These are phyloP conservation scores for Globisporangium canariense DNA, from an alignment of 352 stramenopile species.

Conservation along the genomic window DNA sequence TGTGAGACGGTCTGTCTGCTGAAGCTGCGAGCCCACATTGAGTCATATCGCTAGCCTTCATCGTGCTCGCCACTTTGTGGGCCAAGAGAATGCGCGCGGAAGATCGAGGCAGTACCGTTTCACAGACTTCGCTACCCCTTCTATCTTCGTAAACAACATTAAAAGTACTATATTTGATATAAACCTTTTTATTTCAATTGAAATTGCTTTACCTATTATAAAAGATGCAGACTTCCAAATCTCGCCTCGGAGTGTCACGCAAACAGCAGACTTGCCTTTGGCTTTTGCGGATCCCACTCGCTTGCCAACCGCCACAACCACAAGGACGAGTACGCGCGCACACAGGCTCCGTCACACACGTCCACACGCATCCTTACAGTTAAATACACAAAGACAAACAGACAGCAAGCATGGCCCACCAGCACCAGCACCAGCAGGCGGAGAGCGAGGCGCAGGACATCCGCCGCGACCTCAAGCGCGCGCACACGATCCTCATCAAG, in stretches of 20 bases:
- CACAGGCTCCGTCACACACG: background rate
- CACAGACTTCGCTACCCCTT: background rate
- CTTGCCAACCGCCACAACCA: background rate
- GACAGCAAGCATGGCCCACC: background rate
- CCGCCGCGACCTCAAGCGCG: slow-evolving; percentile 47
- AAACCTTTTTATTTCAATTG: background rate
- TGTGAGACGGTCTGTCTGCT: background rate
- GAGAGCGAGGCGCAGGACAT: slow-evolving; percentile 7
- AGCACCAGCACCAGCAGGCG: slow-evolving; percentile 4
- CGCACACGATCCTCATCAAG: slow-evolving; percentile 80
- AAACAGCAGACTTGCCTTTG: background rate
- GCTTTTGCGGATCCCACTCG: background rate
- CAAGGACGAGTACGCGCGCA: background rate
- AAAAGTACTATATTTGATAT: no score
- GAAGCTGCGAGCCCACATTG: background rate
- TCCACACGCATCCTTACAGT: background rate
- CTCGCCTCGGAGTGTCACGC: background rate
- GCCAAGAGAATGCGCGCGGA: slow-evolving; percentile 12
- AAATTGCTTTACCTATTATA: background rate
- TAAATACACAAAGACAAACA: background rate
- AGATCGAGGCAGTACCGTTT: slow-evolving; percentile 1
- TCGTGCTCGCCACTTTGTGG: background rate
- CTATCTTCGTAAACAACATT: background rate
- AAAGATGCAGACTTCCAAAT: background rate
- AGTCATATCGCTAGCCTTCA: no score